A percentile compares a stretch with the other conserved stretches of the same genome.
Conservation (phyloP, 2,329 filamentous ascomycete species). For the Pseudogymnoascus pannorum region DNA sequence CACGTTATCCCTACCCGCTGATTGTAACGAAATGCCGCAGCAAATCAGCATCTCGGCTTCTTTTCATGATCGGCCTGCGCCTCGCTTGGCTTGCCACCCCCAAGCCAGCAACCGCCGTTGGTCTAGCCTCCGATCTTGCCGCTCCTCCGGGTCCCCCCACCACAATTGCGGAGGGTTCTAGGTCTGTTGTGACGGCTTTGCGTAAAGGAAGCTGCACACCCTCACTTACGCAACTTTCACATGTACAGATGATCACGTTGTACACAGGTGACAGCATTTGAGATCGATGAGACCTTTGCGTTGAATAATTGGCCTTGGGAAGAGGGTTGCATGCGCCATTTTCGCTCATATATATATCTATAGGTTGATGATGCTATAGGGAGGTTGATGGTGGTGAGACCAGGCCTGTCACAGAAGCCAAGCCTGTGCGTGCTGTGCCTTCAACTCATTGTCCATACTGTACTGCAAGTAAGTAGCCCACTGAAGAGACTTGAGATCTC, state of each 20-base stretch:
- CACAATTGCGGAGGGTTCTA: background rate
- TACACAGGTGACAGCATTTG: background rate
- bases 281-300: background rate
- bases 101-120: background rate
- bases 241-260: background rate
- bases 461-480: background rate
- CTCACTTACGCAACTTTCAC: background rate
- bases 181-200: background rate
- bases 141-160: slow-evolving; percentile 1
- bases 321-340: slow-evolving; percentile 6
- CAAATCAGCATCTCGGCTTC: slow-evolving; percentile 1
- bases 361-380: background rate
- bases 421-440: background rate
- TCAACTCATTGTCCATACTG: background rate
- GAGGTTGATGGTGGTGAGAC: background rate
- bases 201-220: background rate
- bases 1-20: slow-evolving; percentile 1
- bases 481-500: background rate
- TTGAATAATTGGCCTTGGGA: background rate
- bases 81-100: slow-evolving; percentile 7
- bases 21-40: background rate
- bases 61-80: slow-evolving; percentile 3
- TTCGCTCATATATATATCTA: slow-evolving; percentile 4
- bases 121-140: slow-evolving; percentile 3
- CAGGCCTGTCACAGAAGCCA: background rate